Conservation (phyloP, 768 basidiomycete genomes). For the Macrolepiota albuminosa region DNA sequence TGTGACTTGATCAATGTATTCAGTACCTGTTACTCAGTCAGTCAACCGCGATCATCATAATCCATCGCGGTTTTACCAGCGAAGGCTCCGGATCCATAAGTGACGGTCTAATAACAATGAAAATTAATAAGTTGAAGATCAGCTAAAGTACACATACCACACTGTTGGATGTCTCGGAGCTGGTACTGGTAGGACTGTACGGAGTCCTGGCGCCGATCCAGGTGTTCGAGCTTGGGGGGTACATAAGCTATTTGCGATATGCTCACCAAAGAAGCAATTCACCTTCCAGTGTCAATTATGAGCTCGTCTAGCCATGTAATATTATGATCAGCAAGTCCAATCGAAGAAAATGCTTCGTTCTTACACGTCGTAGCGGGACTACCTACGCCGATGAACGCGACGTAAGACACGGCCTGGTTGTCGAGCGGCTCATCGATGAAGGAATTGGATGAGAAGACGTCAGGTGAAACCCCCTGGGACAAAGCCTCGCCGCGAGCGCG, state of each 20-base stretch:
- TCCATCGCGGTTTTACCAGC: conserved; percentile 29
- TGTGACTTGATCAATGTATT: conserved; percentile 50
- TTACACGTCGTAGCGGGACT: conserved; percentile 48
- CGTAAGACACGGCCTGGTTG: conserved; percentile 37
- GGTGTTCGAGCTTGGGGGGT: conserved; percentile 51
- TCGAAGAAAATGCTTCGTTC: conserved; percentile 6
- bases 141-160: conserved; percentile 36
- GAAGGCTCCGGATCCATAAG: conserved; percentile 60
- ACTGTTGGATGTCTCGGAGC: conserved; percentile 34
- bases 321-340: not conserved
- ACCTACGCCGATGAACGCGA: conserved; percentile 47
- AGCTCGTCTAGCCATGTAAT: conserved; percentile 39
- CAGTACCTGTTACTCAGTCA: conserved; percentile 25
- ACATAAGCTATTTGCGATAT: not conserved
- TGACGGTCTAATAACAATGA: conserved; percentile 33
- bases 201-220: conserved; percentile 53
- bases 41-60: not conserved
- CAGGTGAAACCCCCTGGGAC: conserved; percentile 17
- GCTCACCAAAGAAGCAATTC: not conserved
- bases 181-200: conserved; percentile 49
- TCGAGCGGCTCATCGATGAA: conserved; percentile 36
- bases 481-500: conserved; percentile 33
- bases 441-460: conserved; percentile 12
- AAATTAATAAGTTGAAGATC: not conserved
- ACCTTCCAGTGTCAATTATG: conserved; percentile 60